Evolutionary conservation across 1,284 basidiomycete genomes (phyloP), one percentile per base, ranked within the genome.

Genomic region (Dichomitus squalens): DNA sequence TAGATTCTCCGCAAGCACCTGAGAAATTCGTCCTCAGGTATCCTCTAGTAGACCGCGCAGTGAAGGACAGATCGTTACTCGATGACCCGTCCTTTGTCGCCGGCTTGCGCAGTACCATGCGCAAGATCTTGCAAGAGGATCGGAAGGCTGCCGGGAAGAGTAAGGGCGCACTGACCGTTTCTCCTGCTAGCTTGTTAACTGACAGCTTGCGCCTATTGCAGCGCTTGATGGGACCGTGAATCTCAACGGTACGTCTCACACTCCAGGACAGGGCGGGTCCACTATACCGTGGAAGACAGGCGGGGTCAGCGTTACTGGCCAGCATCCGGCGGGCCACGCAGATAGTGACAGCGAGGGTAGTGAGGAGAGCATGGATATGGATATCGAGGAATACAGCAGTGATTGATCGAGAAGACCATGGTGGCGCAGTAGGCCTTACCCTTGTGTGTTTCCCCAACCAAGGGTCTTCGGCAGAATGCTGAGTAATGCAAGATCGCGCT

Each of bases 11-110:
- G 33, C 8, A 40, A n/a, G 8, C 25, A 36, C 36, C 6, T 36
- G 31, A n/a, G 31, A 31, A 16, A 34, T 52, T 4, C 16, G 36
- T 39, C 6, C 0, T 44, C n/a, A 71, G 85, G 53, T 86, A 81
- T 63, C 83, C 84, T 12, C 71, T 86, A 20, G 79, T 90, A 9
- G 86, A 88, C 59, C 83, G 85, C 14, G 84, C 87, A 3, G 81
- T 85, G 1, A 75, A 76, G 23, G 86, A 87, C 40, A 71, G 80
- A 0, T 76, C 76, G 31, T 71, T 79, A 50, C 73, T 88, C 29
- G 76, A 79, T 5, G 83, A 88, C 61, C 70, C 77, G 6, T 61
- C 74, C 8, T 83, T 88, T 66, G 65, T 75, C 0, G 71, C 75
- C 35, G 76, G 73, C 27, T 76, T 89, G 47, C 77, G 73, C 18